Evolutionary conservation across 2,329 filamentous ascomycete species (phyloP).

Genomic region (Neophaeococcomyces mojaviensis): DNA sequence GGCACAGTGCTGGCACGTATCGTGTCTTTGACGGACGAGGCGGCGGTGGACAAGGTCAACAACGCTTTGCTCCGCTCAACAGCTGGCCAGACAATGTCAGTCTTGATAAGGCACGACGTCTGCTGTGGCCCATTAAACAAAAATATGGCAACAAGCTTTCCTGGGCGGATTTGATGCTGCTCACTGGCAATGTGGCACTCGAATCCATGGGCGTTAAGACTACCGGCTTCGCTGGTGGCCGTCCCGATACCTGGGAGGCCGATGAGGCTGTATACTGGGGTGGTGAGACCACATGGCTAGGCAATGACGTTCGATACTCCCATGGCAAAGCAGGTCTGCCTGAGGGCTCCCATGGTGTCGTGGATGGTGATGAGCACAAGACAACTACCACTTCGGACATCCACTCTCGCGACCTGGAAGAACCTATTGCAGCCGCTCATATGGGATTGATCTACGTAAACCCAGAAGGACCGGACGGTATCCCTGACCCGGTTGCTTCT

Average conservation of each 20-base stretch:
- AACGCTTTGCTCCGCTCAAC: constrained; percentile 74
- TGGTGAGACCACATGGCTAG: constrained; percentile 65
- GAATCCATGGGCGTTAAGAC: constrained; percentile 70
- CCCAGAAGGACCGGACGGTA: constrained; percentile 67
- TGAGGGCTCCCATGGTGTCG: constrained; percentile 30
- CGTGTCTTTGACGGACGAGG: constrained; percentile 68
- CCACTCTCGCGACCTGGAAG: constrained; percentile 58
- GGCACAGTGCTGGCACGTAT: constrained; percentile 75
- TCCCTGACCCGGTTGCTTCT: constrained; percentile 61
- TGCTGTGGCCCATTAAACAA: constrained; percentile 75
- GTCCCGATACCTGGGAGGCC: constrained; percentile 65
- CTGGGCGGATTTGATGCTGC: constrained; percentile 65
- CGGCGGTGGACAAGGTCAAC: constrained; percentile 65
- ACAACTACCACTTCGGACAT: constrained; percentile 40
- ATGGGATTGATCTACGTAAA: constrained; percentile 80
- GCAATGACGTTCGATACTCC: constrained; percentile 63
- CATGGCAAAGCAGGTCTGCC: constrained; percentile 42
- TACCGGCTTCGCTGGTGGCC: constrained; percentile 66
- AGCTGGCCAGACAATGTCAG: constrained; percentile 74
- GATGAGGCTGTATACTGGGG: constrained; percentile 75
- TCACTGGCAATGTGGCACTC: constrained; percentile 68
- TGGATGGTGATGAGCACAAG: constrained; percentile 36
- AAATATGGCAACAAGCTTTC: constrained; percentile 80
- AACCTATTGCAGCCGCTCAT: constrained; percentile 59
- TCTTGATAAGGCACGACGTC: constrained; percentile 71